These are phyloP conservation scores for Bolboschoenus planiculmis DNA, from an alignment of 176 grass and related monocot genomes.

Conservation along the genomic window DNA sequence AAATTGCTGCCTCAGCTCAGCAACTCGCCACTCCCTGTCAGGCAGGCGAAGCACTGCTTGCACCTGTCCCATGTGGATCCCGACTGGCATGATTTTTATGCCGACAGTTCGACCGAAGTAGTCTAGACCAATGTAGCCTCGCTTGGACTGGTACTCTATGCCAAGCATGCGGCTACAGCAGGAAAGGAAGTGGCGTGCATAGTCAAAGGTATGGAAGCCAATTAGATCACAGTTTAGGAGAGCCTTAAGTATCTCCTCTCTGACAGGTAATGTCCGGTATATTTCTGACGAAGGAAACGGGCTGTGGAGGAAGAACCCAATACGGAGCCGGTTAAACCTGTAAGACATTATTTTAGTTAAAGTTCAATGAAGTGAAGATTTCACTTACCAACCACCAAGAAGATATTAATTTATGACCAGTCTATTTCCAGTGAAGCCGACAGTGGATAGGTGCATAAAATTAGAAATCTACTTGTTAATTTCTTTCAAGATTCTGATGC, in stretches of 20 bases:
- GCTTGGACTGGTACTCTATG: constrained; percentile 91
- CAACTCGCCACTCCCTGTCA: constrained; percentile 56
- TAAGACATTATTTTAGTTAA: not conserved
- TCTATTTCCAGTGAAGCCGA: not conserved
- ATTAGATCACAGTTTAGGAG: constrained; percentile 97
- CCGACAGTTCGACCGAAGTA: constrained; percentile 94
- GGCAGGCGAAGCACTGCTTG: constrained; percentile 52
- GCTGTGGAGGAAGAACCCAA: constrained; percentile 98
- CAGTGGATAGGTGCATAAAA: not conserved
- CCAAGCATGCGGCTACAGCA: constrained; percentile 98
- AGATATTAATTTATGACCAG: not conserved
- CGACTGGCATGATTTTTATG: constrained; percentile 98
- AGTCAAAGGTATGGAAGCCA: constrained; percentile 96
- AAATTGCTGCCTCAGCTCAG: constrained; percentile 67
- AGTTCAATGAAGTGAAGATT: not conserved
- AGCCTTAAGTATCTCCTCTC: constrained; percentile 91
- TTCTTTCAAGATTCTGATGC: not conserved
- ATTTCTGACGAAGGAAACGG: constrained; percentile 98
- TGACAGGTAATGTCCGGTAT: constrained; percentile 86
- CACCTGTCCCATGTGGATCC: constrained; percentile 88
- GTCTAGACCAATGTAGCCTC: constrained; percentile 93
- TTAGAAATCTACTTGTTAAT: not conserved
- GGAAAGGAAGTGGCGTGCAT: constrained; percentile 94
- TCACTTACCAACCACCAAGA: not conserved
- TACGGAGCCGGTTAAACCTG: constrained; percentile 82